Conservation (phyloP, 140 eudicot species). For the Senecio squalidus region DNA sequence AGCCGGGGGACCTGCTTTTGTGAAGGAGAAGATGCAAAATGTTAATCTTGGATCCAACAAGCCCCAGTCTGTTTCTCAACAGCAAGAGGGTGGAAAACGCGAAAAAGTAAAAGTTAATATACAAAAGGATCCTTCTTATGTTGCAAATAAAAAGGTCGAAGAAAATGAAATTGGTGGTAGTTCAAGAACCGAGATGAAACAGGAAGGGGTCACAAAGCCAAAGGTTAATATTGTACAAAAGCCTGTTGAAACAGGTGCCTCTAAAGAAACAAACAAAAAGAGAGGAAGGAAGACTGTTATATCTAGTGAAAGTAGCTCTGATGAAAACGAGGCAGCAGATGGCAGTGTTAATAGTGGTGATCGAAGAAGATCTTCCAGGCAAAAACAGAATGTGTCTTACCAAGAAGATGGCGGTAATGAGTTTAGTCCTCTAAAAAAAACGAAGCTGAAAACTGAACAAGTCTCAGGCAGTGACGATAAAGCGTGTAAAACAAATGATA, state of each 20-base stretch:
- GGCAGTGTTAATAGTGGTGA: constrained; percentile 10
- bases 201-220: constrained; percentile 11
- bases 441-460: constrained; percentile 18
- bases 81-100: constrained; percentile 22
- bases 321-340: constrained; percentile 20
- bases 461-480: constrained; percentile 13
- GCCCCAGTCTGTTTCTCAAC: constrained; percentile 26
- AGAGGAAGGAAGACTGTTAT: constrained; percentile 31
- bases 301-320: constrained; percentile 20
- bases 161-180: constrained; percentile 20
- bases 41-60: constrained; percentile 22
- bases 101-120: constrained; percentile 21
- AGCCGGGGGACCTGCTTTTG: constrained; percentile 2
- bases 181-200: constrained; percentile 23
- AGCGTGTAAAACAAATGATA: constrained; percentile 3
- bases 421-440: constrained; percentile 36
- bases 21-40: constrained; percentile 18
- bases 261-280: constrained; percentile 34
- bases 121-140: constrained; percentile 22
- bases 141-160: constrained; percentile 14
- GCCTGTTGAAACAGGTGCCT: constrained; percentile 20
- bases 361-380: constrained; percentile 32
- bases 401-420: constrained; percentile 30
- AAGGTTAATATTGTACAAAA: constrained; percentile 21
- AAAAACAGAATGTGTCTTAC: constrained; percentile 40